These are phyloP conservation scores for Tillandsia leiboldiana DNA, from an alignment of 176 grass and related monocot species.

Conservation along the genomic window DNA sequence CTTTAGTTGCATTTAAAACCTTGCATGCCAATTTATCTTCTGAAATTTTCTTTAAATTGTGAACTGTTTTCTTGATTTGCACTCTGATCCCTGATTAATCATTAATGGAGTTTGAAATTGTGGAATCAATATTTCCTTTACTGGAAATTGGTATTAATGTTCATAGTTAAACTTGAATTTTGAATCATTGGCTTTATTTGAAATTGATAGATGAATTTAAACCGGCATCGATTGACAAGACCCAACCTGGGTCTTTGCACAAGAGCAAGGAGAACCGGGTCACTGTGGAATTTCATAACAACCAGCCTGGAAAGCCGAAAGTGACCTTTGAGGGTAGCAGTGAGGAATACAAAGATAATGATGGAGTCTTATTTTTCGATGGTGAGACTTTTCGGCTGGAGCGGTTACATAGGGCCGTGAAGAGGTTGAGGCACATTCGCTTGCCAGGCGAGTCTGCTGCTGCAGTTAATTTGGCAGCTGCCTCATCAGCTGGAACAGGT, in stretches of 20 bases:
- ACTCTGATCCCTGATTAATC: no score
- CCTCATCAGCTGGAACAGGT: constrained; percentile 32
- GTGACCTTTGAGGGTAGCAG: constrained; percentile 88
- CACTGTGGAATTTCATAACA: constrained; percentile 94
- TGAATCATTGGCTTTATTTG: constrained; percentile 8
- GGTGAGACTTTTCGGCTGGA: constrained; percentile 75
- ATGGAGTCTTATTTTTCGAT: constrained; percentile 90
- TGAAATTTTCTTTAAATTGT: no score
- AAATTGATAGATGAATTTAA: constrained; percentile 88
- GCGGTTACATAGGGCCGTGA: constrained; percentile 76
- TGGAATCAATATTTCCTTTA: no score
- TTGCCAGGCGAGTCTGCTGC: constrained; percentile 57
- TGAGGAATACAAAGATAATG: constrained; percentile 92
- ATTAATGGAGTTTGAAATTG: no score
- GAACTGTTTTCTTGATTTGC: no score
- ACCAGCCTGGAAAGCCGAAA: constrained; percentile 79
- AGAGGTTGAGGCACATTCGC: constrained; percentile 82
- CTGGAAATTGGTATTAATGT: not conserved
- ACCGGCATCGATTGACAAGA: constrained; percentile 97
- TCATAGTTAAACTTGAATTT: not conserved
- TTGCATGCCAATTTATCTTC: no score
- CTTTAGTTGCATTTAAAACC: no score
- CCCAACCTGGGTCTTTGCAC: constrained; percentile 71
- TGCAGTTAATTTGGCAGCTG: constrained; percentile 30
- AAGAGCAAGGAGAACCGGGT: constrained; percentile 89